These are phyloP conservation scores for Neurospora sp. DNA, from an alignment of 495 filamentous ascomycete genomes.

Conservation along the genomic window DNA sequence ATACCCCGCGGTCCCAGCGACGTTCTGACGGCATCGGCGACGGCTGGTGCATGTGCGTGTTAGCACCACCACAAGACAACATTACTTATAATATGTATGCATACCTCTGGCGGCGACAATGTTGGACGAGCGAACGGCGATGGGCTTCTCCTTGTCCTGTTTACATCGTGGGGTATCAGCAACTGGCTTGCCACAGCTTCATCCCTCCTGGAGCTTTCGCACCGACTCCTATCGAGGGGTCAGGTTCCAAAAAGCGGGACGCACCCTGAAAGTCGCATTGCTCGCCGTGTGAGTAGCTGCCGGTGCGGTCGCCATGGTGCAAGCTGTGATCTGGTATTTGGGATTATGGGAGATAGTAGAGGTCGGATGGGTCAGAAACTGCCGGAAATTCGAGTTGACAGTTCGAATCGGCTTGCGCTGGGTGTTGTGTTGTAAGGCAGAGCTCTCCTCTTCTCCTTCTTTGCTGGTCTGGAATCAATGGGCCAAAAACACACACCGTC, in stretches of 20 bases:
- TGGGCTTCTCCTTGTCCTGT: conserved; percentile 97
- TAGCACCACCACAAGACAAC: not conserved
- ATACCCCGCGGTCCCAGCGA: conserved; percentile 53
- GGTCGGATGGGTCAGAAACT: not conserved
- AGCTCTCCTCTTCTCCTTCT: conserved; percentile 11
- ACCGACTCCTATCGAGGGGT: not conserved
- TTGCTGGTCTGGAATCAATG: conserved; percentile 1
- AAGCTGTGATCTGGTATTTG: conserved; percentile 6
- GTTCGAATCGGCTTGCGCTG: conserved; percentile 3
- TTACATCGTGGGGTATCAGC: conserved; percentile 30
- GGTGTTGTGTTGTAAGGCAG: conserved; percentile 10
- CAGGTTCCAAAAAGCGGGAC: not conserved
- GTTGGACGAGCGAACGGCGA: conserved; percentile 88
- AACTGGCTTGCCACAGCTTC: conserved; percentile 1
- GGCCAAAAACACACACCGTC: not conserved
- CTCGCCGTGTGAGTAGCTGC: conserved; percentile 42
- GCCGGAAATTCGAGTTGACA: conserved; percentile 5
- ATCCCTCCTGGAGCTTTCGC: not conserved
- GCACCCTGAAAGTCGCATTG: conserved; percentile 76
- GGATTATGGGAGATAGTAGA: conserved; percentile 6
- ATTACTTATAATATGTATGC: conserved; percentile 12
- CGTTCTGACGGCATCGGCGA: conserved; percentile 93
- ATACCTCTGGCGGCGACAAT: conserved; percentile 94
- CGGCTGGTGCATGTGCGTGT: conserved; percentile 44
- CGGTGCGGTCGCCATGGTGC: conserved; percentile 58